These are phyloP conservation scores for Sugiyamaella japonica DNA, from an alignment of 1,139 yeast genomes.

Conservation along the genomic window DNA sequence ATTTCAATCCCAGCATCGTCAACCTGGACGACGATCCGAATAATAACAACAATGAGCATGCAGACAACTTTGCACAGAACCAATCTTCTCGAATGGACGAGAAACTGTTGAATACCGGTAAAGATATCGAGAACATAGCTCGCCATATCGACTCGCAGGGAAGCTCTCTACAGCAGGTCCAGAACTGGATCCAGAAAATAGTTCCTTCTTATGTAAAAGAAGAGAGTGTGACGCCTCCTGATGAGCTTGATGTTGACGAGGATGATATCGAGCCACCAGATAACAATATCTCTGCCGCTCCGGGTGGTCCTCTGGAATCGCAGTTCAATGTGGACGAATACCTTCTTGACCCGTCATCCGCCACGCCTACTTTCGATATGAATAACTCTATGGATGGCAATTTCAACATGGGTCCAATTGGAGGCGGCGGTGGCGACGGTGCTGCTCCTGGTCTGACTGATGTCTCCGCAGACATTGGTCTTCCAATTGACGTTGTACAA, in stretches of 20 bases:
- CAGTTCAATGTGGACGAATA: conserved; percentile 35
- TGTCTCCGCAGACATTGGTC: neutral
- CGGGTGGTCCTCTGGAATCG: conserved; percentile 14
- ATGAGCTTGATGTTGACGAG: neutral
- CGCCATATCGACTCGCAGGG: conserved; percentile 37
- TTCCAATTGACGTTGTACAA: neutral
- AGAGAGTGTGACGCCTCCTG: conserved; percentile 5
- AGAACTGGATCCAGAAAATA: conserved; percentile 39
- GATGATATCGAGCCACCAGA: neutral
- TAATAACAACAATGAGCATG: conserved; percentile 6
- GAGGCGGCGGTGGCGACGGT: neutral
- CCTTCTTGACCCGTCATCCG: conserved; percentile 28
- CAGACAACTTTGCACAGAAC: conserved; percentile 7
- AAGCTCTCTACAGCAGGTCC: conserved; percentile 38
- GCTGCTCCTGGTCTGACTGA: neutral
- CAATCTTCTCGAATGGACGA: conserved; percentile 17
- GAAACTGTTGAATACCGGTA: conserved; percentile 21
- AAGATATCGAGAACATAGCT: conserved; percentile 35
- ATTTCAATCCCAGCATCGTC: conserved; percentile 5
- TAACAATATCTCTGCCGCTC: neutral
- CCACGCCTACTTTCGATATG: conserved; percentile 17
- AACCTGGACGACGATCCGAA: conserved; percentile 3
- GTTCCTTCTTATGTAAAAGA: conserved; percentile 24
- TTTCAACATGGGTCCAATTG: conserved; percentile 2
- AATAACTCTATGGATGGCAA: conserved; percentile 1